phyloP scores from a whole-genome alignment of 768 basidiomycete genomes.

The Gloeopeniophorella convolvens region DNA sequence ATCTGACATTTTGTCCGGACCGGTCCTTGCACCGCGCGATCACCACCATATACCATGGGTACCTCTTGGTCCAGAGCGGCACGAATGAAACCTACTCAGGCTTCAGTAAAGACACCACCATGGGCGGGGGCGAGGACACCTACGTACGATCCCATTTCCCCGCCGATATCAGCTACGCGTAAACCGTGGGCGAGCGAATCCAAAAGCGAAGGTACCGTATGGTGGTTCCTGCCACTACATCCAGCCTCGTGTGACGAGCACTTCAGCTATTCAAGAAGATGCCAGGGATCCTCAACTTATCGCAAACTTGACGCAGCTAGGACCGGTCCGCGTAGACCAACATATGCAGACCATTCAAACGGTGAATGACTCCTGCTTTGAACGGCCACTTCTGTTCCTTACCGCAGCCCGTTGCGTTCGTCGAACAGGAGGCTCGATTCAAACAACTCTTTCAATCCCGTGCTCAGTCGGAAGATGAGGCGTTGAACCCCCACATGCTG shows the following conservation, averaged over 20 bases:
- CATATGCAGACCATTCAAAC: conserved; percentile 44
- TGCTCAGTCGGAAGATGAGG: conserved; percentile 48
- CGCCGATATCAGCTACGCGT: neutral
- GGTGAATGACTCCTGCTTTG: conserved; percentile 31
- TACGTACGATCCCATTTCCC: neutral
- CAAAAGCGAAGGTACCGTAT: conserved; percentile 9
- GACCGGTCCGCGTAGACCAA: conserved; percentile 66
- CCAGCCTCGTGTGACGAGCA: neutral
- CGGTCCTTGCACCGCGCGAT: neutral
- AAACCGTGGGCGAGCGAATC: conserved; percentile 11
- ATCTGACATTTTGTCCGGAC: too few species aligned
- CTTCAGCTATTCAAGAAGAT: conserved; percentile 33
- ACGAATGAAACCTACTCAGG: neutral
- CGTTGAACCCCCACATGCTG: conserved; percentile 33
- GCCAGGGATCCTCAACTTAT: conserved; percentile 67
- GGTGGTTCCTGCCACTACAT: neutral
- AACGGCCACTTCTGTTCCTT: neutral
- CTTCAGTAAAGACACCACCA: conserved; percentile 2
- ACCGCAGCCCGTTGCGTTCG: conserved; percentile 9
- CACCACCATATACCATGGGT: neutral
- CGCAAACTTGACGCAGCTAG: conserved; percentile 55
- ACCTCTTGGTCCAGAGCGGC: conserved; percentile 7
- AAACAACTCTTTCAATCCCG: conserved; percentile 49
- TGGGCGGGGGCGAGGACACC: conserved; percentile 8
- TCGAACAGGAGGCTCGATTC: conserved; percentile 25